Conservation (phyloP, 108 stramenopile species). For the Pseudonitzschia multistriata region DNA sequence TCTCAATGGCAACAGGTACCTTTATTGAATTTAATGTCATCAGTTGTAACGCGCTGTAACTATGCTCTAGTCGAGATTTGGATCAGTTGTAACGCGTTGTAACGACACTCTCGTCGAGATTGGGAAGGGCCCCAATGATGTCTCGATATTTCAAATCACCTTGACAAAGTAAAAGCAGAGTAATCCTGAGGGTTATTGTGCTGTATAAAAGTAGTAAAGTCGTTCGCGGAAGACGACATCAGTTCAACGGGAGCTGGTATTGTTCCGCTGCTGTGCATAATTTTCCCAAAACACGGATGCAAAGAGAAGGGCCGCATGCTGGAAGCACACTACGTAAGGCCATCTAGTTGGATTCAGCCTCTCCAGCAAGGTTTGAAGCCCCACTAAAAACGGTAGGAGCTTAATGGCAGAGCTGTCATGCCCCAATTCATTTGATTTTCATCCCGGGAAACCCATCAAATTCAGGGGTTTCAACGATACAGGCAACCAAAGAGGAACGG, state of each 20-base stretch:
- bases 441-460: slow-evolving; percentile 6
- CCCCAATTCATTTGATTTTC: slow-evolving; percentile 39
- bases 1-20: slow-evolving; percentile 36
- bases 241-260: slow-evolving; percentile 75
- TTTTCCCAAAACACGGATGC: slow-evolving; percentile 57
- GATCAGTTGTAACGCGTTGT: no score
- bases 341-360: background rate
- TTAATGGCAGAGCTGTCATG: slow-evolving; percentile 66
- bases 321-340: slow-evolving; percentile 48
- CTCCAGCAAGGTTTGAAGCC: slow-evolving; percentile 22
- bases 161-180: no score
- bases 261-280: slow-evolving; percentile 73
- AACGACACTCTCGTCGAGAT: no score
- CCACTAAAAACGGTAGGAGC: slow-evolving; percentile 57
- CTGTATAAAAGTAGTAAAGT: slow-evolving; percentile 85
- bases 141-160: no score
- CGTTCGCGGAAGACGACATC: slow-evolving; percentile 75
- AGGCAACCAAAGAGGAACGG: no score
- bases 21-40: no score
- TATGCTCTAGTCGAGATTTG: no score
- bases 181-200: slow-evolving; percentile 81
- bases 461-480: slow-evolving; percentile 15
- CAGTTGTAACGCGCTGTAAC: no score
- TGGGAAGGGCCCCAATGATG: no score
- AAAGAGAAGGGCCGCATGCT: slow-evolving; percentile 22